A percentile compares a stretch with the other conserved stretches of the same genome.
Evolutionary conservation across 441 rosid species (phyloP).

Genomic region (Theobroma grandiflorum): DNA sequence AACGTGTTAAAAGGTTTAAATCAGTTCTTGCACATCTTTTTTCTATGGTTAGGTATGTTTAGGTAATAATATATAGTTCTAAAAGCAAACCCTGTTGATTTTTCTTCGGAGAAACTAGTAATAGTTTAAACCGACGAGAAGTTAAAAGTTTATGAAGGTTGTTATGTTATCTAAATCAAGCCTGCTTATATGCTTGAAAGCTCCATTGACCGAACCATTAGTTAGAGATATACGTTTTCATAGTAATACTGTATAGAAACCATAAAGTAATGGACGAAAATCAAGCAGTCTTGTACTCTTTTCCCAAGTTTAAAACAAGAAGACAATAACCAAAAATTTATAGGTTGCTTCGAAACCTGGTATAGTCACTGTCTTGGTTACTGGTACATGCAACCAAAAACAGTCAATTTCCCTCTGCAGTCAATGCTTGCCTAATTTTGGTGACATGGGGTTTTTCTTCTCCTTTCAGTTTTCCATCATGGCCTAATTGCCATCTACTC

Average conservation of each 20-base stretch:
- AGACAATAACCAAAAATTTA: background rate
- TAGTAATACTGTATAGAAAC: background rate
- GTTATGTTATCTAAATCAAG: background rate
- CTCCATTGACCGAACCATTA: background rate
- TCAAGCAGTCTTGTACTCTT: background rate
- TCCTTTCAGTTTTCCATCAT: background rate
- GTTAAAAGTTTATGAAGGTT: background rate
- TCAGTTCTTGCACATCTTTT: background rate
- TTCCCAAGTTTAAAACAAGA: background rate
- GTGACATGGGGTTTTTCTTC: background rate
- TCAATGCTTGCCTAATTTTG: constrained; percentile 7
- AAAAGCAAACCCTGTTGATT: background rate
- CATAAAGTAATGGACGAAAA: background rate
- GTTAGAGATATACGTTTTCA: background rate
- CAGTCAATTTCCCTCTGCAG: background rate
- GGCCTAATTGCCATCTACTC: background rate
- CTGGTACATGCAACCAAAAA: background rate
- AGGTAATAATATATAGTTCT: background rate
- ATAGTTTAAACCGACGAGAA: background rate
- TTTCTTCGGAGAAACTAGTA: background rate
- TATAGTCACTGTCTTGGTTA: background rate
- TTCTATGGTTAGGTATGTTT: background rate
- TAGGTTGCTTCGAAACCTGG: constrained; percentile 6
- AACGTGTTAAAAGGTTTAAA: background rate
- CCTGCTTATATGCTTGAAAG: background rate